Percentiles rank a stretch among this genome's conserved stretches.
phyloP scores from a whole-genome alignment of 352 stramenopile genomes.

The Pythium brachiatum region DNA sequence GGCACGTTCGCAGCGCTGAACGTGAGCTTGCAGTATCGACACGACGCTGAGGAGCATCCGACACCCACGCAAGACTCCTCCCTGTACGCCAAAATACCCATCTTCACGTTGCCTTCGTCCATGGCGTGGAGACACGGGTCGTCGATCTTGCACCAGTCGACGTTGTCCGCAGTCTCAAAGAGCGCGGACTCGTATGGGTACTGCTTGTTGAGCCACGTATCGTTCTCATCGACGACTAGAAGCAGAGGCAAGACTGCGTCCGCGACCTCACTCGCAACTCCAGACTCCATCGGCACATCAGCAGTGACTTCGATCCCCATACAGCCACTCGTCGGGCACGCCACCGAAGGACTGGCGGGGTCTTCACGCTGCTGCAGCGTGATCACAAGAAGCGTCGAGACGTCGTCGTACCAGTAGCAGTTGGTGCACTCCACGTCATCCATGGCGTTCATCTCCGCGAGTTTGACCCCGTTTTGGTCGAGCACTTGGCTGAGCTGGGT shows the following conservation, averaged over 20 bases:
- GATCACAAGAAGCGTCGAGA: conserved; percentile 18
- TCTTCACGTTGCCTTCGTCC: conserved; percentile 32
- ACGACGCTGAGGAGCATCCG: conserved; percentile 31
- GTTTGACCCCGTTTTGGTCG: conserved; percentile 4
- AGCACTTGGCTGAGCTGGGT: conserved; percentile 25
- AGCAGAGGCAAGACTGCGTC: conserved; percentile 2
- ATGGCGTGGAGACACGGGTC: conserved; percentile 35
- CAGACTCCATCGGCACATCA: conserved; percentile 4
- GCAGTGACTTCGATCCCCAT: conserved; percentile 23
- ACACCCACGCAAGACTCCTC: conserved; percentile 28
- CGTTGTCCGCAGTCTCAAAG: conserved; percentile 7
- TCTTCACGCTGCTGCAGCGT: conserved; percentile 20
- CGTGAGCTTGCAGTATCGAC: conserved; percentile 39
- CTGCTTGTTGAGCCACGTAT: not conserved
- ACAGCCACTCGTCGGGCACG: conserved; percentile 29
- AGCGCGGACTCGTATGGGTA: conserved; percentile 11
- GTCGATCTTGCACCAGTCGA: conserved; percentile 34
- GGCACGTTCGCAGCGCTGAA: conserved; percentile 25
- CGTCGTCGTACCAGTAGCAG: conserved; percentile 35
- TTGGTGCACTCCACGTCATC: conserved; percentile 21
- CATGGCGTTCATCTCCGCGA: conserved; percentile 9
- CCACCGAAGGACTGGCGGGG: not conserved
- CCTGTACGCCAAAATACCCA: conserved; percentile 32
- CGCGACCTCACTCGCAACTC: conserved; percentile 12
- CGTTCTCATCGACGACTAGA: conserved; percentile 1